A percentile compares a stretch with the other conserved stretches of the same genome.
These are phyloP conservation scores for Oenanthe sinensis DNA, from an alignment of 129 eudicot species.

Conservation along the genomic window DNA sequence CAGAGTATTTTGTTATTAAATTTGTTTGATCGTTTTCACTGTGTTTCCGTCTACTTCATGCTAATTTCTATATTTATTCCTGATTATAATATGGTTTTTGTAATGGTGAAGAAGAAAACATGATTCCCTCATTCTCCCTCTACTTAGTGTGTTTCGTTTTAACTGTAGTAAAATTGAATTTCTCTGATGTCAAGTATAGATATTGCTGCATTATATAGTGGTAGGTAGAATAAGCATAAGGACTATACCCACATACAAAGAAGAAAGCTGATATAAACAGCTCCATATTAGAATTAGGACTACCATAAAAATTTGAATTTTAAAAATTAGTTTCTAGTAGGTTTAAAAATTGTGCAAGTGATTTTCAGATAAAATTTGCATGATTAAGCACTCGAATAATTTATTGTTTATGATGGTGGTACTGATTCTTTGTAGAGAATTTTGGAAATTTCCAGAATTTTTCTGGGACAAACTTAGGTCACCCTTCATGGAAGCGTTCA, in stretches of 20 bases:
- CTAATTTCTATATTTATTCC: neutral
- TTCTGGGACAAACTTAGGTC: conserved; percentile 42
- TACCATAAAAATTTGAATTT: neutral
- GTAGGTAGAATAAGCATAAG: too few species aligned
- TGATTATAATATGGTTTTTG: neutral
- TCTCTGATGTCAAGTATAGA: too few species aligned
- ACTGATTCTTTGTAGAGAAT: conserved; percentile 23
- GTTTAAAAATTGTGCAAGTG: neutral
- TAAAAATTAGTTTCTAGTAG: neutral
- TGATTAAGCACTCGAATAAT: neutral
- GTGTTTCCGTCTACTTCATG: neutral
- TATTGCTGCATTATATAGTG: too few species aligned
- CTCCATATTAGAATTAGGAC: neutral
- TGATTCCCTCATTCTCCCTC: neutral
- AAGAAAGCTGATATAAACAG: too few species aligned
- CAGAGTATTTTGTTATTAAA: neutral
- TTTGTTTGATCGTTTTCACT: neutral
- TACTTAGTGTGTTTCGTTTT: neutral
- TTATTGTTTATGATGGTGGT: neutral
- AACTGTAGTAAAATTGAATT: neutral
- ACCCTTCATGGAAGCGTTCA: conserved; percentile 69
- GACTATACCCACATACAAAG: too few species aligned
- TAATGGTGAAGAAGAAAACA: neutral
- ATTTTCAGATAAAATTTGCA: neutral
- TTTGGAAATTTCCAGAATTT: conserved; percentile 33